Conservation (phyloP, 176 grass and related monocot genomes). For the Phragmites australis region DNA sequence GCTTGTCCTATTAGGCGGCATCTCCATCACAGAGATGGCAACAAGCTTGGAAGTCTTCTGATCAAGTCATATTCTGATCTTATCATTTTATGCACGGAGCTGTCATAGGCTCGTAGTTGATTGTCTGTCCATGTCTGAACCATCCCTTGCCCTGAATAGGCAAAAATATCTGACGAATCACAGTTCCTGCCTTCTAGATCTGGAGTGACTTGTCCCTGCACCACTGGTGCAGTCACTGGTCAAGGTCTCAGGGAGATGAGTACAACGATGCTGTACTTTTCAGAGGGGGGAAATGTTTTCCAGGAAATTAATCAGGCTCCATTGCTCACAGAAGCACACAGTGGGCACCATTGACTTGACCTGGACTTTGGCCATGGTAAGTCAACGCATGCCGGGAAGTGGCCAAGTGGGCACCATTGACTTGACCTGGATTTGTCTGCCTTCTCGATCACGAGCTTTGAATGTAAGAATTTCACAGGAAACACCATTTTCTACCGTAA, state of each 20-base stretch:
- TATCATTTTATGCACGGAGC: neutral
- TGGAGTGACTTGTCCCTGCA: neutral
- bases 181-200: neutral
- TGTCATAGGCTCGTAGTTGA: neutral
- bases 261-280: neutral
- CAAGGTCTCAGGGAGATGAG: neutral
- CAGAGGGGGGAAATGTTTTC: neutral
- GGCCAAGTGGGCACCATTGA: neutral
- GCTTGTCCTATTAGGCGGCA: conserved; percentile 19
- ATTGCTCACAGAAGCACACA: neutral
- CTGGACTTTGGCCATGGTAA: neutral
- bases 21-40: neutral
- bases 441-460: too few species aligned
- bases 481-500: too few species aligned
- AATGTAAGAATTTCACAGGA: too few species aligned
- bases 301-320: neutral
- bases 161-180: neutral
- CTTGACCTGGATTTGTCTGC: neutral
- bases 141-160: too few species aligned
- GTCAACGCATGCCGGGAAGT: neutral
- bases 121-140: neutral
- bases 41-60: neutral
- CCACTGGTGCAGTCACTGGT: neutral
- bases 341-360: neutral
- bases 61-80: neutral